Percentiles rank a stretch among this genome's conserved stretches.
These are phyloP conservation scores for Hygrocybe coccinea DNA, from an alignment of 768 basidiomycete genomes.

Conservation along the genomic window DNA sequence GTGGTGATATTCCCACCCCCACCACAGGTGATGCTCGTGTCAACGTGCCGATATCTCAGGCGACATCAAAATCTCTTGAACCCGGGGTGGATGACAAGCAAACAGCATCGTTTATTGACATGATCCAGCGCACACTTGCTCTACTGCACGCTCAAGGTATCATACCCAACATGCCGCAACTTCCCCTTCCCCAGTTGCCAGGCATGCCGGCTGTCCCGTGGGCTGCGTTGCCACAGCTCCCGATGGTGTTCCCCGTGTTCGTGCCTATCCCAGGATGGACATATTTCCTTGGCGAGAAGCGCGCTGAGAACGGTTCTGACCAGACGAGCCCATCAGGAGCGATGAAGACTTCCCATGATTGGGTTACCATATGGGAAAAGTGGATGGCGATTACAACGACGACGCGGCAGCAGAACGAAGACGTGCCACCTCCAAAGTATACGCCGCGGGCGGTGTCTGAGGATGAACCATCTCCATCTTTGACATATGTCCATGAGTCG, in stretches of 20 bases:
- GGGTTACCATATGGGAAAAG: conserved; percentile 71
- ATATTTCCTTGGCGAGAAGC: conserved; percentile 52
- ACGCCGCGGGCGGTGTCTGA: conserved; percentile 48
- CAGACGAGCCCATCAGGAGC: conserved; percentile 38
- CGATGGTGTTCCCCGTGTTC: conserved; percentile 75
- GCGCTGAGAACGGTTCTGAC: conserved; percentile 25
- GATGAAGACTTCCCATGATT: conserved; percentile 53
- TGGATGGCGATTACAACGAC: conserved; percentile 57
- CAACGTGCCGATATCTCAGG: background rate
- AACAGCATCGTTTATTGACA: conserved; percentile 54
- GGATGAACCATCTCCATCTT: background rate
- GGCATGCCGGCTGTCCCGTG: conserved; percentile 63
- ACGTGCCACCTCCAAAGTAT: conserved; percentile 67
- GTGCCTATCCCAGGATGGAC: conserved; percentile 66
- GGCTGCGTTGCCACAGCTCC: conserved; percentile 60
- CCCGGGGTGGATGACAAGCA: conserved; percentile 37
- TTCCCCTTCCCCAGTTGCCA: conserved; percentile 58
- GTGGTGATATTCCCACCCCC: background rate
- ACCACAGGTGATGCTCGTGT: background rate
- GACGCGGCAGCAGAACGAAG: conserved; percentile 42
- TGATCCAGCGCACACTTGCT: conserved; percentile 71
- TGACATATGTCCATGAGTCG: conserved; percentile 13
- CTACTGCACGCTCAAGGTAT: conserved; percentile 55
- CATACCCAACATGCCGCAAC: conserved; percentile 43
- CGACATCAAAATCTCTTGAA: background rate